These are phyloP conservation scores for Fraxinus quadrangulata DNA, from an alignment of 257 asterid genomes.

Conservation along the genomic window DNA sequence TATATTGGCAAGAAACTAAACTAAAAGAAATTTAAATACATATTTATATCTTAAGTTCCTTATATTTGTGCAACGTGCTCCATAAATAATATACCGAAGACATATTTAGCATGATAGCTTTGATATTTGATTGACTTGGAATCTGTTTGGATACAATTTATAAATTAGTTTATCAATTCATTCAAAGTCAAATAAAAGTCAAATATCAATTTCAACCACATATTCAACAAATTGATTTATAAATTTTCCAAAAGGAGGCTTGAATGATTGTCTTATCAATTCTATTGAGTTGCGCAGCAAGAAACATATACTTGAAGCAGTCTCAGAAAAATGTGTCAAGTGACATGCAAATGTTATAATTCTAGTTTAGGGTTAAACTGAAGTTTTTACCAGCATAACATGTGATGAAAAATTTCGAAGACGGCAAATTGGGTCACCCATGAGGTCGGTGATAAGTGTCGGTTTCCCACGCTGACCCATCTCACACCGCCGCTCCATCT, in stretches of 20 bases:
- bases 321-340: too few species aligned
- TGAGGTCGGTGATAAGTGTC: constrained; percentile 66
- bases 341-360: background rate
- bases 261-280: background rate
- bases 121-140: background rate
- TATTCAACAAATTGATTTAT: too few species aligned
- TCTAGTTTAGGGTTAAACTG: background rate
- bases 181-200: too few species aligned
- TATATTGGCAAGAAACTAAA: too few species aligned
- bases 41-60: background rate
- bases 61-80: background rate
- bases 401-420: constrained; percentile 59
- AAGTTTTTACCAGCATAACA: constrained; percentile 61
- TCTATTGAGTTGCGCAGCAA: too few species aligned
- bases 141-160: too few species aligned
- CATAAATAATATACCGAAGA: background rate
- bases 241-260: too few species aligned
- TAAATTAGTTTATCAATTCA: too few species aligned
- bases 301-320: too few species aligned
- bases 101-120: background rate
- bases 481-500: constrained; percentile 73
- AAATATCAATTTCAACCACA: too few species aligned
- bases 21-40: background rate
- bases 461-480: constrained; percentile 67
- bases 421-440: constrained; percentile 82